Percentiles rank a stretch among this genome's conserved stretches.
These are phyloP conservation scores for Crepidotus sp. DNA, from an alignment of 1,284 basidiomycete genomes.

Conservation along the genomic window DNA sequence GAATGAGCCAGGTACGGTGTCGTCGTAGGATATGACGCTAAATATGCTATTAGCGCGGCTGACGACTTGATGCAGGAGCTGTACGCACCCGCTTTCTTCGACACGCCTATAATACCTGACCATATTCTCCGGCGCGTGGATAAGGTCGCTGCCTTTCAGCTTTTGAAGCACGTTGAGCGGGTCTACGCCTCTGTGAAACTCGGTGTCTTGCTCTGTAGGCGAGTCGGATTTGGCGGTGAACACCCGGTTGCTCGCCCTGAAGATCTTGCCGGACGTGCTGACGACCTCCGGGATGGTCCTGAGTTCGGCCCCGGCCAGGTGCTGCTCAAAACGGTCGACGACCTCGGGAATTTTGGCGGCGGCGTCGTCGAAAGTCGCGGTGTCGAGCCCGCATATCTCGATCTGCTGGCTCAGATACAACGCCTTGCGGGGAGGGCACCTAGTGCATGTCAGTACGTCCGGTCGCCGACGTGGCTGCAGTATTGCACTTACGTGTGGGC, in stretches of 20 bases:
- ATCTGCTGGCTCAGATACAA: background rate
- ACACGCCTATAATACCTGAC: background rate
- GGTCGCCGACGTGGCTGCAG: too few relatives aligned
- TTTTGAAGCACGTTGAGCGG: background rate
- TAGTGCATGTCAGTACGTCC: too few relatives aligned
- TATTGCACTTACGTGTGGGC: background rate
- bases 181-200: background rate
- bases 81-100: background rate
- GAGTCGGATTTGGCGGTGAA: background rate
- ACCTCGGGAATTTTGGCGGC: background rate
- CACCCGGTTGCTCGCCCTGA: background rate
- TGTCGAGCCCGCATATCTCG: background rate
- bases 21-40: background rate
- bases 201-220: background rate
- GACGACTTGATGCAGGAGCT: too few relatives aligned
- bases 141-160: background rate
- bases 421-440: background rate
- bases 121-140: background rate
- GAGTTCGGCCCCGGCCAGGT: background rate
- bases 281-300: background rate
- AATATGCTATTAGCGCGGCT: too few relatives aligned
- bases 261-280: background rate
- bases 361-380: background rate
- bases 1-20: background rate
- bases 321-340: background rate